Evolutionary conservation across 75 land plant species (phyloP).

Genomic region (Pinus taeda): DNA sequence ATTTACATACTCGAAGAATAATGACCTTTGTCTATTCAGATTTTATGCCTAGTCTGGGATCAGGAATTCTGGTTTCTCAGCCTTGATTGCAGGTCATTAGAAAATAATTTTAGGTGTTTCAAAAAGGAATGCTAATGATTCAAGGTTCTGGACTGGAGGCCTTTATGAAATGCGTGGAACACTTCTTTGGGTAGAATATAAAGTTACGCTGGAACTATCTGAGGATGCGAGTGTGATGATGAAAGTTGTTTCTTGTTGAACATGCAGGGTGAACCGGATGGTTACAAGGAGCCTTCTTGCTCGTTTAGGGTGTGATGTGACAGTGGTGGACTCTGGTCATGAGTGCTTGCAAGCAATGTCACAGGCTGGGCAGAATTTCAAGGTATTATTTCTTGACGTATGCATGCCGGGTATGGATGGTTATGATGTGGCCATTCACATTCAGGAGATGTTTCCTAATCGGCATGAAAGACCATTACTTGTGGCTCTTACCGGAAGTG

Average conservation of each 20-base stretch:
- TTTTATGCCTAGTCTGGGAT: too few species aligned
- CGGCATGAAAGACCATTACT: conserved; percentile 64
- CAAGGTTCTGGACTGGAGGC: too few species aligned
- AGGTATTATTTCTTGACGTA: conserved; percentile 61
- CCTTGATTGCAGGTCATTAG: too few species aligned
- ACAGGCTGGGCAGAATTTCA: conserved; percentile 24
- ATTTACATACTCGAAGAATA: too few species aligned
- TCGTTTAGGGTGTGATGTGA: conserved; percentile 65
- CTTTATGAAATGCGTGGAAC: too few species aligned
- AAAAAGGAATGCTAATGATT: too few species aligned
- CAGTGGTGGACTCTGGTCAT: conserved; percentile 28
- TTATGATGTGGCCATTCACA: conserved; percentile 51
- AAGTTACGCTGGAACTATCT: not conserved
- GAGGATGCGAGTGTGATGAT: not conserved
- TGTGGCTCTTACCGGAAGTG: conserved; percentile 61
- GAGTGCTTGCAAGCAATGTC: conserved; percentile 53
- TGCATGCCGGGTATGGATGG: conserved; percentile 73
- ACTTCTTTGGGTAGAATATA: not conserved
- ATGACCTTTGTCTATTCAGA: too few species aligned
- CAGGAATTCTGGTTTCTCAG: too few species aligned
- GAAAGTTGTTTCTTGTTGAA: conserved; percentile 10
- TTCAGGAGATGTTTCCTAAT: conserved; percentile 42
- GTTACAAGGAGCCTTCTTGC: conserved; percentile 54
- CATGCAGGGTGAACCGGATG: conserved; percentile 44
- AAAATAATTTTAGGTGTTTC: too few species aligned